phyloP scores from a whole-genome alignment of 2,329 filamentous ascomycete species.

The Verticillium tricorpus region DNA sequence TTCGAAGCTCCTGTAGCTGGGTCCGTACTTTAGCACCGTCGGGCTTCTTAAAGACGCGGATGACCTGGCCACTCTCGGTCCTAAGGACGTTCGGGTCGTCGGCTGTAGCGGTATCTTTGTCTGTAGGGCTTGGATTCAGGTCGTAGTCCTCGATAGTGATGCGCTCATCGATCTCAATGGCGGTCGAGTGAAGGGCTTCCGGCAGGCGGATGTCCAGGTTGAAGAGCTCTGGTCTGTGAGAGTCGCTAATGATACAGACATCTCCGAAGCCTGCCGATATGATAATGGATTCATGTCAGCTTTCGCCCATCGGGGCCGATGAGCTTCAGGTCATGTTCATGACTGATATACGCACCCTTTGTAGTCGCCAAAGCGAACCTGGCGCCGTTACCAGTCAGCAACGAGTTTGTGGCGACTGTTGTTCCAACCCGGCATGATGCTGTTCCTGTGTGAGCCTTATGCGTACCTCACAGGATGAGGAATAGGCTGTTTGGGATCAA shows the following conservation, averaged over 20 bases:
- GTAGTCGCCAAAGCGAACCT: slow-evolving; percentile 65
- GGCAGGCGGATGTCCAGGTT: slow-evolving; percentile 64
- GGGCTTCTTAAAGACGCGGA: slow-evolving; percentile 56
- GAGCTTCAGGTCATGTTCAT: not conserved
- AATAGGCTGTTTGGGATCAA: no score
- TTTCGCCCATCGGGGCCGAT: no score
- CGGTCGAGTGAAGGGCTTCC: slow-evolving; percentile 61
- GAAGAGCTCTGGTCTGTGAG: slow-evolving; percentile 67
- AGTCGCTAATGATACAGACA: slow-evolving; percentile 68
- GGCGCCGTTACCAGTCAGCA: slow-evolving; percentile 34
- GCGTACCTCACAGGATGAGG: no score
- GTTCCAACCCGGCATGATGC: slow-evolving; percentile 73
- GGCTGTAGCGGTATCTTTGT: slow-evolving; percentile 30
- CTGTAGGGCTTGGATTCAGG: slow-evolving; percentile 51
- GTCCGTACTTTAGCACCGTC: slow-evolving; percentile 41
- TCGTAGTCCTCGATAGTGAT: slow-evolving; percentile 72
- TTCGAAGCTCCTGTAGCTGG: slow-evolving; percentile 56
- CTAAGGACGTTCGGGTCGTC: slow-evolving; percentile 44
- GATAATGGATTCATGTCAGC: not conserved
- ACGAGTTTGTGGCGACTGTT: slow-evolving; percentile 69
- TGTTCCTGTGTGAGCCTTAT: slow-evolving; percentile 24
- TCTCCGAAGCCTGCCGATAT: slow-evolving; percentile 51
- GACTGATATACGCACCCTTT: slow-evolving; percentile 38
- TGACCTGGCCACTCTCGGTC: slow-evolving; percentile 60
- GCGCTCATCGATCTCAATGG: slow-evolving; percentile 67